Evolutionary conservation across 2,329 filamentous ascomycete species (phyloP), one percentile per base, ranked within the genome.

Genomic region (Trichoderma pleuroti): DNA sequence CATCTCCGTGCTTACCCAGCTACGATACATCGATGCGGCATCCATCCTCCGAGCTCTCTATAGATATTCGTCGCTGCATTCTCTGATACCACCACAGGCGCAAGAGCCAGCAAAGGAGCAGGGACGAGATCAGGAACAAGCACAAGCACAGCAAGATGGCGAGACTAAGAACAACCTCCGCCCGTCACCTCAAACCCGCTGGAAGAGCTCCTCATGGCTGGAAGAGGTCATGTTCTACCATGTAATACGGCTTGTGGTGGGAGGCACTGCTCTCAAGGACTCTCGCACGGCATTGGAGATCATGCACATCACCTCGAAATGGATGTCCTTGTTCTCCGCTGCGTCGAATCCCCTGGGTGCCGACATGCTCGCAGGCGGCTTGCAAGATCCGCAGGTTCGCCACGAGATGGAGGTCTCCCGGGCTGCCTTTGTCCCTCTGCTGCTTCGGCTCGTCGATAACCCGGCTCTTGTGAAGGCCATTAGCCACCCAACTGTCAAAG

Each of bases 161-260:
- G 46, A 52, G 46, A 52, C 68, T 18, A 72, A 74, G 18, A 74
- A 75, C 8, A 75, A 76, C 26, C 72, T 72, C 4, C 74, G 75
- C 68, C 73, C 74, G 6, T 56, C 75, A 16, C 72, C 77, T 24
- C 62, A 72, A 1, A 71, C 78, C 34, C 79, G 84, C 72, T 91
- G 88, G 88, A 82, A 79, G 65, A 86, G 80, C 77, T 90, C 88
- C 1, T 89, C 87, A 73, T 82, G 82, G 72, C 80, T 91, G 0
- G 96, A 99, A 79, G 97, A 98, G 82, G 91, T 96, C 64, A 93
- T 98, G 81, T 91, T 98, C 77, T 97, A 97, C 80, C 90, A 94
- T 4, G 93, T 99, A 64, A 93, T 93, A 3, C 97, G 97, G 81
- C 92, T 91, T 0, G 94, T 98, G 64, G 91, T 85, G 1, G 82